Conservation (phyloP, 805 yeast species). For the Wickerhamomyces bisporus region DNA sequence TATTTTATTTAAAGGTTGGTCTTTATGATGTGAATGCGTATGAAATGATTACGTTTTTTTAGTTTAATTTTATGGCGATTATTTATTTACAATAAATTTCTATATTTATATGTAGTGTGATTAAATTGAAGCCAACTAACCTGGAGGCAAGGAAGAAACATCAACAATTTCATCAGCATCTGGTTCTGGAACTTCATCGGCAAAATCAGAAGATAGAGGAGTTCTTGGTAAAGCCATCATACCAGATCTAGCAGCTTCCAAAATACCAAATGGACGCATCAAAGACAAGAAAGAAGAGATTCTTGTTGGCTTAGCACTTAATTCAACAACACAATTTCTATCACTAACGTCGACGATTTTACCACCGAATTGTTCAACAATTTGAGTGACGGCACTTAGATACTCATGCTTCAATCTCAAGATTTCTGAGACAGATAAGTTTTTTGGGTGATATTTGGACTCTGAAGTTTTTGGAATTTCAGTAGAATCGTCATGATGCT, state of each 20-base stretch:
- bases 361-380: constrained; percentile 88
- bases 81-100: background rate
- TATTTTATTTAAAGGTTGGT: background rate
- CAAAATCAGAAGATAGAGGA: constrained; percentile 57
- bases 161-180: constrained; percentile 74
- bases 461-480: constrained; percentile 25
- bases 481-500: constrained; percentile 57
- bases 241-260: constrained; percentile 96
- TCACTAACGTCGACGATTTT: constrained; percentile 87
- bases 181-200: constrained; percentile 44
- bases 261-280: constrained; percentile 91
- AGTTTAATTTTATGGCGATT: background rate
- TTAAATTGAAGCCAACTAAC: constrained; percentile 41
- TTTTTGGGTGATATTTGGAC: constrained; percentile 74
- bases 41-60: background rate
- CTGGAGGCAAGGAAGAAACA: constrained; percentile 90
- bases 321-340: constrained; percentile 89
- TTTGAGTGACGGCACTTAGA: constrained; percentile 73
- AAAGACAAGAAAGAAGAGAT: constrained; percentile 81
- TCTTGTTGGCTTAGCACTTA: constrained; percentile 90
- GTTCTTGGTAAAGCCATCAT: constrained; percentile 99
- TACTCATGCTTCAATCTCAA: constrained; percentile 91
- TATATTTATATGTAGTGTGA: background rate
- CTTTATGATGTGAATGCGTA: background rate
- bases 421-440: constrained; percentile 85